These are phyloP conservation scores for Nakataea oryzae DNA, from an alignment of 2,329 filamentous ascomycete species.

Conservation along the genomic window DNA sequence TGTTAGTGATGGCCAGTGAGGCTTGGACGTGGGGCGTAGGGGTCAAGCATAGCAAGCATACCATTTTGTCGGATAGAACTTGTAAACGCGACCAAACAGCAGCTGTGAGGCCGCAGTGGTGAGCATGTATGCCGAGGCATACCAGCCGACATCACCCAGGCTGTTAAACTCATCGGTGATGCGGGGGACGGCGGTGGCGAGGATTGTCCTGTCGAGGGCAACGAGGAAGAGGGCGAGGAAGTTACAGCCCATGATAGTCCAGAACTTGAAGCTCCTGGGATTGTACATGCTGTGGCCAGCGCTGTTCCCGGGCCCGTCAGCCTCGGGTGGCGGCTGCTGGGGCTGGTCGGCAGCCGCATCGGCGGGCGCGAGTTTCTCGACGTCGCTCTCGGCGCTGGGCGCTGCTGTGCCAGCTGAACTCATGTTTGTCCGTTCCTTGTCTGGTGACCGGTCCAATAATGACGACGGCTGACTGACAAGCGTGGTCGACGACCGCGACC, in stretches of 20 bases:
- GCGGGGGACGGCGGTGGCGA: constrained; percentile 41
- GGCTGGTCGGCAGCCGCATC: constrained; percentile 6
- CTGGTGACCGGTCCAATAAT: not conserved
- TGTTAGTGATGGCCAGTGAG: not conserved
- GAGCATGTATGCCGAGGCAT: constrained; percentile 50
- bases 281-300: constrained; percentile 29
- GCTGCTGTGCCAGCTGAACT: not conserved
- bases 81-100: constrained; percentile 43
- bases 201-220: constrained; percentile 46
- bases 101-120: constrained; percentile 46
- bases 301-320: constrained; percentile 7
- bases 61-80: constrained; percentile 39
- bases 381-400: constrained; percentile 7
- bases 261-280: constrained; percentile 42
- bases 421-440: constrained; percentile 7
- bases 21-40: not conserved
- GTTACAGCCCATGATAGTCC: constrained; percentile 42
- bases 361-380: constrained; percentile 14
- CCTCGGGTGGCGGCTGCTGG: constrained; percentile 2
- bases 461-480: not conserved
- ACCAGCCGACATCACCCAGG: constrained; percentile 53
- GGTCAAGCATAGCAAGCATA: constrained; percentile 11
- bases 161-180: constrained; percentile 49
- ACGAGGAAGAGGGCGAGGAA: constrained; percentile 47
- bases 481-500: not conserved